These are phyloP conservation scores for Litchi chinensis DNA, from an alignment of 345 rosid genomes.

Conservation along the genomic window DNA sequence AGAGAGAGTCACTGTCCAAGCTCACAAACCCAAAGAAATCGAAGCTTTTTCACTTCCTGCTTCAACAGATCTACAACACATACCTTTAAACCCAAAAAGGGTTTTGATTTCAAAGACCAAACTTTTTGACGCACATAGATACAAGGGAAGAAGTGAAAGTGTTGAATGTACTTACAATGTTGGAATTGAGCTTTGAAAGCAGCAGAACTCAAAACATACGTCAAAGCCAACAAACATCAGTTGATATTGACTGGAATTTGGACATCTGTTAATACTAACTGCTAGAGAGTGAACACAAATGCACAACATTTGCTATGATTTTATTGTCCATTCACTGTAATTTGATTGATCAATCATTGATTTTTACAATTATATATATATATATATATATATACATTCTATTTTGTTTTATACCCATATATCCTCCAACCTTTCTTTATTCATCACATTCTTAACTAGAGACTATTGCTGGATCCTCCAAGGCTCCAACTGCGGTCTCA, in stretches of 20 bases:
- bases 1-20: no score
- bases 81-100: no score
- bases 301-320: not conserved
- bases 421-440: not conserved
- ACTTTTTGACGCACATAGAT: not conserved
- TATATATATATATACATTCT: no score
- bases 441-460: not conserved
- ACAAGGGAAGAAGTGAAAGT: not conserved
- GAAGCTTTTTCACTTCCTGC: no score
- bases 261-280: no score
- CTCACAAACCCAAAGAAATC: no score
- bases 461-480: no score
- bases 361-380: not conserved
- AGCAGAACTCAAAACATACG: not conserved
- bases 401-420: not conserved
- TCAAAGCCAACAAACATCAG: not conserved
- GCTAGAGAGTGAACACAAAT: not conserved
- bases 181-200: not conserved
- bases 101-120: no score
- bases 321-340: not conserved
- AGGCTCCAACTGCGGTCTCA: not conserved
- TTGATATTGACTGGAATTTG: not conserved
- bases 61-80: no score
- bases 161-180: not conserved
- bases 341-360: not conserved